Evolutionary conservation across 208 protist species (phyloP).

Genomic region (Crithidia fasciculata): DNA sequence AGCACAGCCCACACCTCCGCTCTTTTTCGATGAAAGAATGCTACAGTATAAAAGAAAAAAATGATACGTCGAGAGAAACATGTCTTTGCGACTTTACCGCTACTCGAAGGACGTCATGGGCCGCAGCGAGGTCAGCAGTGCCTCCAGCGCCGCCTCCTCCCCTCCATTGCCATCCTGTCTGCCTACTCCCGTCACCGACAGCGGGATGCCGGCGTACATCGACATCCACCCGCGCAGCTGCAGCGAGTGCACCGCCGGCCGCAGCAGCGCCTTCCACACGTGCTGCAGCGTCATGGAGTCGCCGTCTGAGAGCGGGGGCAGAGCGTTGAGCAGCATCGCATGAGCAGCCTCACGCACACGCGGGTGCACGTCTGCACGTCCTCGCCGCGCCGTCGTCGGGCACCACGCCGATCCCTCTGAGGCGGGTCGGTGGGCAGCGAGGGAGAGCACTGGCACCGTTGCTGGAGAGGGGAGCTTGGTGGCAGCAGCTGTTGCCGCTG

Average conservation of each 20-base stretch:
- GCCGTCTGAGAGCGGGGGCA: neutral
- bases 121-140: constrained; percentile 16
- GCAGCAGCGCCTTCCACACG: constrained; percentile 4
- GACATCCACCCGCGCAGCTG: constrained; percentile 24
- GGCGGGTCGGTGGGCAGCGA: neutral
- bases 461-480: neutral
- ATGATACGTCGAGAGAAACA: no score
- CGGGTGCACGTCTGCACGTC: neutral
- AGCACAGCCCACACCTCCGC: neutral
- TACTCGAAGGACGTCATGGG: constrained; percentile 53
- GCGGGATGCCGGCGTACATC: constrained; percentile 19
- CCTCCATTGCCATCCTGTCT: neutral
- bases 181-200: neutral
- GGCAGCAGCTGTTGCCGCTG: neutral
- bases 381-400: neutral
- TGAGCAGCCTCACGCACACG: constrained; percentile 2
- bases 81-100: neutral
- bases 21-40: neutral
- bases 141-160: neutral
- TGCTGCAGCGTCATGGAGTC: neutral
- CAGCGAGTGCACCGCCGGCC: constrained; percentile 20
- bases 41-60: no score
- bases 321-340: neutral
- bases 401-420: neutral
- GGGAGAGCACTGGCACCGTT: neutral